Evolutionary conservation across 345 rosid species (phyloP), one percentile per base, ranked within the genome.

Genomic region (Limnanthes douglasii): DNA sequence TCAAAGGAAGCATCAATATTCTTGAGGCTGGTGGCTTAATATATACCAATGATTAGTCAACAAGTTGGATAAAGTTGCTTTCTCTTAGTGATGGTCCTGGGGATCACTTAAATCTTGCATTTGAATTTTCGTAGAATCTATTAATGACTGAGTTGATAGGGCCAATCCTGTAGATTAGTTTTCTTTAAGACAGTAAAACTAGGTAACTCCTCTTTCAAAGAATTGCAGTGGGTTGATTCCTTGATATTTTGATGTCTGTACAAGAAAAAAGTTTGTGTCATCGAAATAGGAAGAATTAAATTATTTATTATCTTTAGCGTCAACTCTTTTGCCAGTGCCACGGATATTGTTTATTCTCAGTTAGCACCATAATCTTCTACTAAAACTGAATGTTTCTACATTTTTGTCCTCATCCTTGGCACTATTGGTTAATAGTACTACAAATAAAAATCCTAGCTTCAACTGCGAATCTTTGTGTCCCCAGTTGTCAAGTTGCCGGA

Each of bases 1-100:
- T 28, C 29, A 33, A 24, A 11, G 31, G 26, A 41, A 47, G 75
- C 41, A 56, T 70, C 67, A 22, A n/a, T 41, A 60, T 59, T 57
- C 41, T 43, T 38, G 52, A 57, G 44, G 58, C 19, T 34, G 65
- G 73, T 50, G 61, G 56, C 25, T 57, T 43, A 55, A 57, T 61
- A 58, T 56, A 56, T 43, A 35, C 41, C 52, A 52, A 24, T 55
- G 57, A 39, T 47, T 45, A 42, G 50, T 37, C 39, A 51, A 68
- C 78, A 73, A 82, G 69, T 77, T 64, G 94, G 21, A 10, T 21
- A 26, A 56, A 12, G 29, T 59, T 42, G 62, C 42, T 75, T 65
- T 57, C 32, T 21, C 43, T 60, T 59, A 56, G n/a, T n/a, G n/a
- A n/a, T 22, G 24, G 29, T 16, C 58, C 54, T 48, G 40, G 8